Evolutionary conservation across 2,329 filamentous ascomycete genomes (phyloP), one percentile per base, ranked within the genome.

Genomic region (Alternaria gansuensis): DNA sequence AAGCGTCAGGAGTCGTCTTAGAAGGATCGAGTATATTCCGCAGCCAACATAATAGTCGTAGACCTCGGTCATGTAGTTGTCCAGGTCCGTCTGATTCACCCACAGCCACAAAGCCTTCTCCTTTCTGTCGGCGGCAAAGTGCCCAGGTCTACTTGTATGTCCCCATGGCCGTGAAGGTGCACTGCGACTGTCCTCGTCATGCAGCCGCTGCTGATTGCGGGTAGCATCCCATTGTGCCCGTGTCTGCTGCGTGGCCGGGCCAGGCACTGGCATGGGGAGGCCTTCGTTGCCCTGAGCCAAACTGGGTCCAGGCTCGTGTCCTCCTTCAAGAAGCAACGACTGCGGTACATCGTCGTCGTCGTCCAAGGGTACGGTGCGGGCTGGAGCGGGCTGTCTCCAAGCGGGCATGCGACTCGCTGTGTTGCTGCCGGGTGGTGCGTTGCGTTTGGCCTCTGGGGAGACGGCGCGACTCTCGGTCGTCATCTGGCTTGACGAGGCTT

Each of bases 91-190:
- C 57, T 95, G 91, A 71, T 97, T 97, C 54, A 91, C 91, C 91
- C 93, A 97, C 78, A 91, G 86, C 89, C 92, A 97, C 81, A 96
- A 87, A 3, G 93, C 93, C 76, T 89, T 90, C 72, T 94, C 90
- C 76, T 88, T 88, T 0, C 87, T 85, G 68, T 87, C 85, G 28
- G 83, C 66, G 11, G 69, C 68, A 24, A 75, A 72, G 36, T 71
- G 68, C 4, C 69, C 69, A 2, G 67, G 59, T 46, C 72, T 63
- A 5, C 60, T 65, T 10, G 67, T 60, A 34, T 66, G 57, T 8
- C 60, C 64, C 71, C 72, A 75, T 3, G 66, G 59, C 10, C 63
- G 61, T 2, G 59, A 57, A 37, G 69, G 59, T n/a, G 63, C 37
- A 36, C 52, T 48, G 11, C 60, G 31, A 24, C 56, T 63, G 2